A percentile compares a stretch with the other conserved stretches of the same genome.
These are phyloP conservation scores for Seiridium cupressi DNA, from an alignment of 2,329 filamentous ascomycete genomes.

Conservation along the genomic window DNA sequence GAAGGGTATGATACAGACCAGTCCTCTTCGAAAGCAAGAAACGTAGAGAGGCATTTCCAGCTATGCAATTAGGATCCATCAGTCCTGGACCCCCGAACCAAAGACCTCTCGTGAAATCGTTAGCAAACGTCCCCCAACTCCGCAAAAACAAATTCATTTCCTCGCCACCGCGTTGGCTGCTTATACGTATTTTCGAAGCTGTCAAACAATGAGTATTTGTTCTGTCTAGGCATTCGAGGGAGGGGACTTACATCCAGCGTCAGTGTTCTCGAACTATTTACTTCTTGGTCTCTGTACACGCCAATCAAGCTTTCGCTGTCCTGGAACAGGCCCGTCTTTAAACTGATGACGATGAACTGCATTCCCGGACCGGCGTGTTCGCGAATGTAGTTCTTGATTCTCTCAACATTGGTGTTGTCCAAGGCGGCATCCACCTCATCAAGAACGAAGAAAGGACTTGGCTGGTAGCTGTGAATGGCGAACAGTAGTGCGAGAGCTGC, in stretches of 20 bases:
- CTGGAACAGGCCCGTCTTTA: slow-evolving; percentile 95
- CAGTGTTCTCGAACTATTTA: slow-evolving; percentile 87
- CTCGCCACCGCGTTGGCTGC: neutral
- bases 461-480: slow-evolving; percentile 94
- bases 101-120: neutral
- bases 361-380: slow-evolving; percentile 94
- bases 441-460: slow-evolving; percentile 94
- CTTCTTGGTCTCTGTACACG: slow-evolving; percentile 90
- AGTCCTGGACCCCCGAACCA: neutral
- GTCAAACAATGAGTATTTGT: slow-evolving; percentile 4
- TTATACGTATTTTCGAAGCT: slow-evolving; percentile 11
- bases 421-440: slow-evolving; percentile 97
- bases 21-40: neutral
- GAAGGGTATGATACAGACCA: neutral
- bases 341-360: slow-evolving; percentile 97
- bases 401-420: slow-evolving; percentile 96
- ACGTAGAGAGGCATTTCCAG: neutral
- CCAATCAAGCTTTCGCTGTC: slow-evolving; percentile 94
- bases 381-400: slow-evolving; percentile 93
- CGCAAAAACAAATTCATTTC: neutral
- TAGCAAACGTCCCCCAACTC: neutral
- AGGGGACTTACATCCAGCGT: slow-evolving; percentile 83
- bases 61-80: neutral
- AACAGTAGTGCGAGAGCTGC: slow-evolving; percentile 94
- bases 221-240: neutral